Evolutionary conservation across 176 grass and related monocot species (phyloP).

Genomic region (Saccharum spontaneum): DNA sequence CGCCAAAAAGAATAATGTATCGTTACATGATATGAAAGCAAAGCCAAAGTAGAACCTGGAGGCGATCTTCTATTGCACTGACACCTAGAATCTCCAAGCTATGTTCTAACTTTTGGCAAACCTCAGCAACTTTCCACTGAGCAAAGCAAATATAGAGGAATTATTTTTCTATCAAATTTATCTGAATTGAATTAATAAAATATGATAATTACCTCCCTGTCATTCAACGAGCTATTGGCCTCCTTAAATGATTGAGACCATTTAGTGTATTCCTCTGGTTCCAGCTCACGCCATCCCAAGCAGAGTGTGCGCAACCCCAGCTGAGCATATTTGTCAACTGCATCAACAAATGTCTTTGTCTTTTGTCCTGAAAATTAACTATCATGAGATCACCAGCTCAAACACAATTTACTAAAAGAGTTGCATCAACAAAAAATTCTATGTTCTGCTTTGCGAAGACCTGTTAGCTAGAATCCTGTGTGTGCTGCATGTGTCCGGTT

Average conservation of each 20-base stretch:
- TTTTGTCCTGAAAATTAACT: constrained; percentile 70
- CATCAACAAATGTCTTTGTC: constrained; percentile 80
- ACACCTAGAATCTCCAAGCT: constrained; percentile 89
- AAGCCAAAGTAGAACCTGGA: constrained; percentile 65
- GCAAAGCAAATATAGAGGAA: constrained; percentile 17
- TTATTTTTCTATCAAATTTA: constrained; percentile 24
- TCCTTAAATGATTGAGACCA: constrained; percentile 92
- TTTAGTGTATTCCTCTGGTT: constrained; percentile 70
- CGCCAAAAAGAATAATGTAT: neutral
- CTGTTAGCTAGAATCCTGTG: neutral
- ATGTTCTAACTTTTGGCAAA: constrained; percentile 89
- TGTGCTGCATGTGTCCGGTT: neutral
- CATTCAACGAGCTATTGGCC: constrained; percentile 71
- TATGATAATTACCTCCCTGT: constrained; percentile 73
- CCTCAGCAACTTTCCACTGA: constrained; percentile 95
- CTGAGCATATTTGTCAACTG: constrained; percentile 89
- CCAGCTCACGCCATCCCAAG: constrained; percentile 88
- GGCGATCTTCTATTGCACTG: constrained; percentile 89
- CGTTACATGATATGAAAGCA: constrained; percentile 25
- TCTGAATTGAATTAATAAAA: constrained; percentile 26
- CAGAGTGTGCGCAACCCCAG: constrained; percentile 88
- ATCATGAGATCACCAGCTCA: constrained; percentile 23
- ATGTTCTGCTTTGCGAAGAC: constrained; percentile 6
- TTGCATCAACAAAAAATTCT: neutral
- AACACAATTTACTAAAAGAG: constrained; percentile 16